Evolutionary conservation across 2,329 filamentous ascomycete species (phyloP), one percentile per base, ranked within the genome.

Genomic region (Akanthomyces muscarius): DNA sequence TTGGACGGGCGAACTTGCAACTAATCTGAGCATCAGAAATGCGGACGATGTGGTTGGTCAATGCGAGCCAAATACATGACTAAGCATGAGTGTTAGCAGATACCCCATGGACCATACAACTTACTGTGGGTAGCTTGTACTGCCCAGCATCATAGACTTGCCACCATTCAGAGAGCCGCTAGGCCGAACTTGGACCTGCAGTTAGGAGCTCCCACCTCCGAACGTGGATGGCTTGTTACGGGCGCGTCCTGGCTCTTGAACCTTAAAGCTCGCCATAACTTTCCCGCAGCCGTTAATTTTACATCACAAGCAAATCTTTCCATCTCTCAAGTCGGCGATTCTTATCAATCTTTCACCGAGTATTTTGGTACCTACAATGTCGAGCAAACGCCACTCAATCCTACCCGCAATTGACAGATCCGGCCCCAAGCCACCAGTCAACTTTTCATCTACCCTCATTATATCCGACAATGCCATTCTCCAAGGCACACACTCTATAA

Each of bases 401-500:
- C 73, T 85, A 63, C 83, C 85, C 14, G 76, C 82, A 25, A 74
- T 80, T 65, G 80, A 83, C 61, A 75, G 79, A 44, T 78, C 81
- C 59, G 82, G 81, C 14, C 84, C 85, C 1, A 86, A 84, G 69
- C 83, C 86, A 0, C 86, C 86, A 2, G 82, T 86, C 57, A 81
- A 83, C 69, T 83, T 89, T 72, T 84, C 85, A 21, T 83, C 83
- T 0, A 81, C 81, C 21, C 76, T 88, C 63, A 81, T 80, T 36
- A 87, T 89, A 64, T 83, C 86, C 71, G 86, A 89, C 67, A 83
- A 83, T 64, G 85, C 86, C 13, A 77, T 84, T 21, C 77, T 89
- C 21, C 85, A 80, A 21, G 95, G 95, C 66, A 87, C 84, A 2
- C 84, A 96, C 72, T 88, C 86, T 1, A 91, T 99, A 66, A 88